Evolutionary conservation across 805 yeast species (phyloP).

Genomic region (Sungouiella thailandica): DNA sequence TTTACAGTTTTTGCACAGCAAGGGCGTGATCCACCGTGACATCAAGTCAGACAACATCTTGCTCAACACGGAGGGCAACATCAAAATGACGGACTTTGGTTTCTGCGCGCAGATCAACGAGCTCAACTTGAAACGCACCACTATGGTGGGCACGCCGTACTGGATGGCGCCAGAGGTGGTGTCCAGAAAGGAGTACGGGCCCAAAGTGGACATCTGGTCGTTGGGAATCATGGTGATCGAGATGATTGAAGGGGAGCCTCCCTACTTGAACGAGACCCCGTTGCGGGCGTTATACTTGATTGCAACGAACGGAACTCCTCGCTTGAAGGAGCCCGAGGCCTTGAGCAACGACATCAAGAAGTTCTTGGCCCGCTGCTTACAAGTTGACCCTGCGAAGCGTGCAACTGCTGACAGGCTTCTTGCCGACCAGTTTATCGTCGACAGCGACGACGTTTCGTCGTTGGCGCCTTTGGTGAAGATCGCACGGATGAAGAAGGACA

Average conservation of each 20-base stretch:
- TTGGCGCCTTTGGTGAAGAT: constrained; percentile 71
- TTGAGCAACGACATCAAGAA: constrained; percentile 59
- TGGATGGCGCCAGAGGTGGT: constrained; percentile 99
- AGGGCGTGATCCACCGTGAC: constrained; percentile 93
- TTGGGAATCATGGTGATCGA: constrained; percentile 97
- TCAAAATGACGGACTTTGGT: constrained; percentile 92
- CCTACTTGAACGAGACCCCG: constrained; percentile 94
- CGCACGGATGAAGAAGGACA: constrained; percentile 61
- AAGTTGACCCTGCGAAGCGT: constrained; percentile 77
- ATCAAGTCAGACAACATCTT: constrained; percentile 92
- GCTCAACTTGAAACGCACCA: constrained; percentile 79
- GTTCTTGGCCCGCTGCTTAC: constrained; percentile 74
- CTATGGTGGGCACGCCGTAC: constrained; percentile 99
- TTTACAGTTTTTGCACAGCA: constrained; percentile 78
- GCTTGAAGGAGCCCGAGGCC: constrained; percentile 80
- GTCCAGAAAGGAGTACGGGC: constrained; percentile 89
- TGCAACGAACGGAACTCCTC: constrained; percentile 96
- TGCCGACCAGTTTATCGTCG: constrained; percentile 55
- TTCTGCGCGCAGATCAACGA: constrained; percentile 91
- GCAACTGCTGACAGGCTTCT: constrained; percentile 74
- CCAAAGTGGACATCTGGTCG: constrained; percentile 97
- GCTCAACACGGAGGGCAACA: constrained; percentile 77
- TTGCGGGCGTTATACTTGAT: constrained; percentile 88
- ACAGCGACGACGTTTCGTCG: constrained; percentile 56
- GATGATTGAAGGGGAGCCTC: constrained; percentile 99